Conservation (phyloP, 1,139 yeast species). For the Hyphopichia khmerensis region DNA sequence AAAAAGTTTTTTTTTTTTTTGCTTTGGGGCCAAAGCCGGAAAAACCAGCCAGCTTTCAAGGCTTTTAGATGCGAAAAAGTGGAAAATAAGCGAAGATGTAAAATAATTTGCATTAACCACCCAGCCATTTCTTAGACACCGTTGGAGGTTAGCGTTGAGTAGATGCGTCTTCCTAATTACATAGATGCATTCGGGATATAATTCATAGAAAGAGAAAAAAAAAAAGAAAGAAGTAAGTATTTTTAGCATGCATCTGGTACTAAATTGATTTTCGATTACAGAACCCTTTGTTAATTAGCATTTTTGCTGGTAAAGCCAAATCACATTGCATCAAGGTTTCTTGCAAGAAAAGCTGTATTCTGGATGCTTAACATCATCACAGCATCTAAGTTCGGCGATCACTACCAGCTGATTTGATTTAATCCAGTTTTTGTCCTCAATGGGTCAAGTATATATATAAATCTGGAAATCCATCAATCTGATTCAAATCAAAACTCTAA, state of each 20-base stretch:
- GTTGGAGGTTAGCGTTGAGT: no score
- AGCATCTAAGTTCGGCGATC: not conserved
- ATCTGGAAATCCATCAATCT: not conserved
- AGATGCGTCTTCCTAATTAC: no score
- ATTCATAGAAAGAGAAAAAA: no score
- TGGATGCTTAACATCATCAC: not conserved
- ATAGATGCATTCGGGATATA: no score
- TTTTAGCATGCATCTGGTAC: no score
- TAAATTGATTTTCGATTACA: no score
- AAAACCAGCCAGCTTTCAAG: constrained; percentile 1
- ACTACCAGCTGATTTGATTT: not conserved
- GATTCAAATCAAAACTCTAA: no score
- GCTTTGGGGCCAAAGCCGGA: not conserved
- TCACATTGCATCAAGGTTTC: no score
- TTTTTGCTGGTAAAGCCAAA: not conserved
- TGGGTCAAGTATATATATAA: not conserved
- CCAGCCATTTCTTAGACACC: not conserved
- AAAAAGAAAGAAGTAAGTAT: no score
- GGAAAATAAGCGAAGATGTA: not conserved
- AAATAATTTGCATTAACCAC: not conserved
- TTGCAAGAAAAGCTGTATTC: not conserved
- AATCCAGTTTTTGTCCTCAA: not conserved
- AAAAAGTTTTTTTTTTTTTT: no score
- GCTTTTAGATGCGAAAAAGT: not conserved
- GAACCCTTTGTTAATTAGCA: not conserved